Evolutionary conservation across 768 basidiomycete species (phyloP), one percentile per base, ranked within the genome.

Genomic region (Candolleomyces eurysporus): DNA sequence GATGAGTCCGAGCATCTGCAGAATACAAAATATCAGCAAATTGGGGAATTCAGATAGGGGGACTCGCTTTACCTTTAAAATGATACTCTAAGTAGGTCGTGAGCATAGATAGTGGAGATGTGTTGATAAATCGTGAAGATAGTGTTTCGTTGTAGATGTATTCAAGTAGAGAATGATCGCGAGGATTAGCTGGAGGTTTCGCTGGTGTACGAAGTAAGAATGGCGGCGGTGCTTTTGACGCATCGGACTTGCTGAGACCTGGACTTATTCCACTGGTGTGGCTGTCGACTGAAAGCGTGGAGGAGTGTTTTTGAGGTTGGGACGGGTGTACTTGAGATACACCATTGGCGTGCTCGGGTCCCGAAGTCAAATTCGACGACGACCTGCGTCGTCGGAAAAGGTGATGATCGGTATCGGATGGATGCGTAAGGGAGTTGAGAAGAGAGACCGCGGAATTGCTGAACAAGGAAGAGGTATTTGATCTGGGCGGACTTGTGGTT

Each of bases 81-180:
- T 89, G 82, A 58, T 84, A 67, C 14, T 82, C 79, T 17, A 91
- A 70, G 8, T 78, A 76, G 63, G 85, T 87, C 14, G 79, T 74
- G 54, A 92, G 72, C 46, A 91, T 64, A 1, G 87, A 85, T 16
- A 90, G 69, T 2, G 90, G 89, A 22, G 83, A 73, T 2, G 82
- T 71, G 68, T 91, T 91, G 66, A 92, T 85, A 66, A 89, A 91
- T 40, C 88, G 75, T 14, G 83, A 76, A 5, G 82, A 82, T 30
- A 90, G 86, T 84, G 88, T 86, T 64, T 87, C 84, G 19, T 75
- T 79, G 74, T 90, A 91, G 11, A 90, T 86, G 49, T 72, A 73
- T 65, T 87, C 84, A 22, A 92, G 75, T 13, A 89, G 64, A 0
- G 81, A 79, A 67, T 91, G 90, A 61, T 91, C 88, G 9, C 87